Evolutionary conservation across 108 stramenopile genomes (phyloP), one percentile per base, ranked within the genome.

Genomic region (Seminavis robusta): DNA sequence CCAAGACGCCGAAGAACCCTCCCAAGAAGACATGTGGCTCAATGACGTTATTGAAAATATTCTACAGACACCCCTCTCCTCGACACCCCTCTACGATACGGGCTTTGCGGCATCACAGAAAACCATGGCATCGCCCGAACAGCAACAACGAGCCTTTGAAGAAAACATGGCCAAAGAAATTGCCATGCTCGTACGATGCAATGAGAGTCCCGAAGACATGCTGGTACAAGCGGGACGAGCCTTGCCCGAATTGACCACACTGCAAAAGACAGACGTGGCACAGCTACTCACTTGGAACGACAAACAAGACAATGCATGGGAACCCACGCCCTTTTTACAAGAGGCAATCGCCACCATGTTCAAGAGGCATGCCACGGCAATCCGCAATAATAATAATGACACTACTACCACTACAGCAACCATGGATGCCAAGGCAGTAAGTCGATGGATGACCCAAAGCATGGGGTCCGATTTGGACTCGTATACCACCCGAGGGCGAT

Each of bases 111-210:
- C 52, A 56, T 13, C 25, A 2, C 19, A 39, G 29, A 51, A 8
- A 17, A 47, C n/a, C 0, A 56, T 6, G 13, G 8, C 29, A 10
- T 10, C 16, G 28, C 63, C 40, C 41, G 44, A 33, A 33, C 19
- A 36, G 6, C 52, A 4, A 9, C 16, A n/a, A 10, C 16, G 3
- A 32, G 33, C 46, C 41, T 48, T 56, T 20, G 67, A 65, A 27
- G 57, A 76, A 27, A 61, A 57, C 4, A 69, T 86, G 58, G 84
- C 65, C 25, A 47, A 65, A 8, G 89, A 90, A 55, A 84, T 92
- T 26, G 65, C 80, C 1, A 67, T 78, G 70, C 59, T 87, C 47
- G 69, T 91, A 21, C 72, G 86, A 17, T 92, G 90, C 71, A 86
- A 88, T 56, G 61, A 79, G 44, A 34, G 52, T 32, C 90, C 90